These are phyloP conservation scores for Spinellus fusiger DNA, from an alignment of 192 early-diverging fungal genomes.

Conservation along the genomic window DNA sequence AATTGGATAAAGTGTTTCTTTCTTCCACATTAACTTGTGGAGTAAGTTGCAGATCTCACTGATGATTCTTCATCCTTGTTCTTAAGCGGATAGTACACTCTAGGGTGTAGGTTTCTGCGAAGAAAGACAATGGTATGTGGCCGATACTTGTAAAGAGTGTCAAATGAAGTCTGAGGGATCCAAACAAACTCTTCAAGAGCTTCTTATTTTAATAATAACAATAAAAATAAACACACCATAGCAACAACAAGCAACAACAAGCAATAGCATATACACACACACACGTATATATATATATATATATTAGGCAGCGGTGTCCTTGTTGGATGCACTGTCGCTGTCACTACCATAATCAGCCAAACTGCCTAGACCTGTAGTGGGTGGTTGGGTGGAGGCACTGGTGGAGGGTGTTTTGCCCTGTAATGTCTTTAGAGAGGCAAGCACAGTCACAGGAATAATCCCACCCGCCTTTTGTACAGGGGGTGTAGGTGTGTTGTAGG, in stretches of 20 bases:
- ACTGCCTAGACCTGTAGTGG: conserved; percentile 19
- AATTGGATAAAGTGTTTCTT: no score
- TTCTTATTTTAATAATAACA: not conserved
- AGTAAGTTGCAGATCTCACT: no score
- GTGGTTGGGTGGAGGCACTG: not conserved
- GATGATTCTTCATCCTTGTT: conserved; percentile 1
- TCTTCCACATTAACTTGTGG: no score
- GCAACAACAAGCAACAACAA: no score
- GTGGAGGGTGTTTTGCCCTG: not conserved
- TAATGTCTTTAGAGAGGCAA: conserved; percentile 6
- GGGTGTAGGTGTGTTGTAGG: not conserved
- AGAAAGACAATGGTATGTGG: not conserved
- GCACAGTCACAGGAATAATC: conserved; percentile 23
- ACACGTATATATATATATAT: not conserved
- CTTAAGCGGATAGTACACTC: not conserved
- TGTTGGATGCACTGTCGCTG: conserved; percentile 25
- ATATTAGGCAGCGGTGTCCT: not conserved
- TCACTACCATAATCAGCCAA: conserved; percentile 44
- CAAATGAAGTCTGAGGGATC: not conserved
- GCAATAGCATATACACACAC: not conserved
- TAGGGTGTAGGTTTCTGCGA: not conserved
- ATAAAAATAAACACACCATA: not conserved
- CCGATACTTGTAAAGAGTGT: not conserved
- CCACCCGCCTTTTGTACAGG: conserved; percentile 15
- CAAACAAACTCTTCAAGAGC: no score